Percentiles rank a stretch among this genome's conserved stretches.
phyloP scores from a whole-genome alignment of 2,329 filamentous ascomycete genomes.

The Mycogone perniciosa region DNA sequence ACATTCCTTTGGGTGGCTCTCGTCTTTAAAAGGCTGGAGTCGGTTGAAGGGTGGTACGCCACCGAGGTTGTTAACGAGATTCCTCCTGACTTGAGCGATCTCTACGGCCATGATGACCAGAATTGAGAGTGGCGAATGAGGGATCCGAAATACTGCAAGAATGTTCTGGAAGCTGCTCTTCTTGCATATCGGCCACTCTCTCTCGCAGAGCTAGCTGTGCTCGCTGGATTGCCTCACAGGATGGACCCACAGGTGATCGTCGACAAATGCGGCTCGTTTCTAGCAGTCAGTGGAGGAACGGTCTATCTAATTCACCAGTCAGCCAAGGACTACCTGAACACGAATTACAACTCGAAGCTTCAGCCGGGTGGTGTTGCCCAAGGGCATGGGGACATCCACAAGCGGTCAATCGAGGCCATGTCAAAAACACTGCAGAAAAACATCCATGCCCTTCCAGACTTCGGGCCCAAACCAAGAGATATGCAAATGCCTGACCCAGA shows the following conservation, averaged over 20 bases:
- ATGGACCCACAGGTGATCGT: slow-evolving; percentile 21
- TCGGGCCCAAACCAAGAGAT: slow-evolving; percentile 20
- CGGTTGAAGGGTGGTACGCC: slow-evolving; percentile 15
- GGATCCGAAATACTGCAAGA: slow-evolving; percentile 7
- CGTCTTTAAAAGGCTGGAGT: slow-evolving; percentile 25
- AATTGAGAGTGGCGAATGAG: slow-evolving; percentile 10
- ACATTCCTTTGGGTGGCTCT: slow-evolving; percentile 36
- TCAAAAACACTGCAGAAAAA: slow-evolving; percentile 26
- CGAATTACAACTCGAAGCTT: slow-evolving; percentile 19
- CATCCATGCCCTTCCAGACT: slow-evolving; percentile 26
- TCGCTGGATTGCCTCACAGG: slow-evolving; percentile 18
- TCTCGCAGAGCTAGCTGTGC: slow-evolving; percentile 25
- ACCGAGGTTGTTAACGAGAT: slow-evolving; percentile 14
- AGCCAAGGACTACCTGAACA: slow-evolving; percentile 34
- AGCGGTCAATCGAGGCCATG: slow-evolving; percentile 29
- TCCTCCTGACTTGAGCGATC: slow-evolving; percentile 18
- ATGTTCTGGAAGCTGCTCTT: slow-evolving; percentile 15
- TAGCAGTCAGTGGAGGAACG: slow-evolving; percentile 24
- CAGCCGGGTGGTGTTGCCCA: slow-evolving; percentile 21
- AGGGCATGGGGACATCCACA: slow-evolving; percentile 28
- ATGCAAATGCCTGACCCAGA: slow-evolving; percentile 12
- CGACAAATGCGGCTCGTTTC: slow-evolving; percentile 29
- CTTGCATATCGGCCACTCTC: slow-evolving; percentile 29
- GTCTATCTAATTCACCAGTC: slow-evolving; percentile 39
- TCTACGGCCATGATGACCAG: slow-evolving; percentile 22